Evolutionary conservation across 495 filamentous ascomycete genomes (phyloP), one percentile per base, ranked within the genome.

Genomic region (Glonium stellatum): DNA sequence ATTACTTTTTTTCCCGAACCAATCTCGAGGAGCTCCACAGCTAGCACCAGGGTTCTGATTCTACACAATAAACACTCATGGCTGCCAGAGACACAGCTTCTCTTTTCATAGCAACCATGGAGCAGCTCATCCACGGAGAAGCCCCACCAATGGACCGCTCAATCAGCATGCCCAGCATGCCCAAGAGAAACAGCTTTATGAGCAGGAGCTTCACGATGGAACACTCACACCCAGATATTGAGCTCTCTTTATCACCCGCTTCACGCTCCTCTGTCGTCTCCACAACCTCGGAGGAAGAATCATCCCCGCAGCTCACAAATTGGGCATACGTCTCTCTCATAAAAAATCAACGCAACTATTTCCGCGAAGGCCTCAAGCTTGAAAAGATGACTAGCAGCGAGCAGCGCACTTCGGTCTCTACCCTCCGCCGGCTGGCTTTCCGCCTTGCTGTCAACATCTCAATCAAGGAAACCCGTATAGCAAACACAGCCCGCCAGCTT

Each of bases 391-490:
- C 65, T 18, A 53, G 52, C 23, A 34, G 53, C 18, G 62, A 68
- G 27, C 55, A 58, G 9, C 60, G 53, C 21, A 49, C 51, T n/a
- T 62, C 62, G 0, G 55, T 65, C 21, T 15, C 65, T 37, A 44
- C 62, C 19, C 53, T 68, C 3, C 58, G 65, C 13, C 58, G 59
- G 1, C 37, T 65, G 3, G 61, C 65, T 1, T 62, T 68, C 34
- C 65, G 65, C 22, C 49, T 68, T n/a, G 65, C 65, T 18, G 62
- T 65, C 31, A 68, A 68, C 49, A 68, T 68, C 3, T 62, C 62
- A 13, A 58, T 68, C 8, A 68, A 68, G 44, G 65, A 68, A 31
- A 65, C 59, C 18, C 62, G 62, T 5, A 59, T 68, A 27, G 65
- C 61, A 13, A 59, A 23, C 13, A 37, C 61, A 0, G 58, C 65